phyloP scores from a whole-genome alignment of 345 rosid species.

The Erucastrum elatum region DNA sequence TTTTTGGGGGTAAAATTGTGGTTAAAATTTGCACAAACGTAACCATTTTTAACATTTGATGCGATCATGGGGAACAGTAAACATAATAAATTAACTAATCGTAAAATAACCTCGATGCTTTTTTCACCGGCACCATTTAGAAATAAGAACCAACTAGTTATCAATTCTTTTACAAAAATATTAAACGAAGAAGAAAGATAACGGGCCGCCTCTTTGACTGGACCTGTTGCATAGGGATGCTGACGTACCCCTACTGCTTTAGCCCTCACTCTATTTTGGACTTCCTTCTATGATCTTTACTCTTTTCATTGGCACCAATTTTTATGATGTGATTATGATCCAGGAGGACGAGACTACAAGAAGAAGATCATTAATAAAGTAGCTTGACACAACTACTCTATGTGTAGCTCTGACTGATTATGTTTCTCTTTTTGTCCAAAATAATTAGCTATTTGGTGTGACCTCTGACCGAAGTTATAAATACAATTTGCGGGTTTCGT shows the following conservation, averaged over 20 bases:
- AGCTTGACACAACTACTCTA: constrained; percentile 32
- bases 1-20: not conserved
- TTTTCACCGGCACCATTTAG: not conserved
- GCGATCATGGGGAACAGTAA: not conserved
- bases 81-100: not conserved
- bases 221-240: constrained; percentile 12
- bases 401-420: constrained; percentile 31
- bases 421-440: constrained; percentile 34
- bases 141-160: not conserved
- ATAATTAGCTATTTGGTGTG: not conserved
- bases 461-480: no score
- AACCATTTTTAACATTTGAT: not conserved
- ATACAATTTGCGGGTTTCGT: no score
- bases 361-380: constrained; percentile 33
- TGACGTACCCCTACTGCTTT: constrained; percentile 30
- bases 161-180: no score
- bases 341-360: constrained; percentile 31
- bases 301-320: constrained; percentile 5
- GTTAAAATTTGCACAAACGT: not conserved
- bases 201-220: constrained; percentile 41
- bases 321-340: constrained; percentile 33
- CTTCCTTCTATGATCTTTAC: not conserved
- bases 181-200: constrained; percentile 12
- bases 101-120: not conserved
- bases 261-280: constrained; percentile 8